A percentile compares a stretch with the other conserved stretches of the same genome.
These are phyloP conservation scores for Serendipita vermifera DNA, from an alignment of 768 basidiomycete species.

Conservation along the genomic window DNA sequence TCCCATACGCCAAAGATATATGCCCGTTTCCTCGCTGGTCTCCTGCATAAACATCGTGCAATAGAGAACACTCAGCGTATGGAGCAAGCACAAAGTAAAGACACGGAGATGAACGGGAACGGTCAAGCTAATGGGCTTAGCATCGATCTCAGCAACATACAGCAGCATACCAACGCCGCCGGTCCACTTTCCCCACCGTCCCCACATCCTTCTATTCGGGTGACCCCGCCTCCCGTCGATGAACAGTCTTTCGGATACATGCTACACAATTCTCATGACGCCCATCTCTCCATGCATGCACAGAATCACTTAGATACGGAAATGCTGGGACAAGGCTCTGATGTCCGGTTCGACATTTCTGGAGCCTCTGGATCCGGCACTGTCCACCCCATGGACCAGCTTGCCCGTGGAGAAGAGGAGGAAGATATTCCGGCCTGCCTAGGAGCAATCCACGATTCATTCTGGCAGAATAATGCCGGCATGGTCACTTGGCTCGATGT, in stretches of 20 bases:
- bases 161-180: neutral
- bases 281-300: neutral
- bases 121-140: neutral
- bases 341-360: neutral
- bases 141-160: neutral
- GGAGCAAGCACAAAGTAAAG: neutral
- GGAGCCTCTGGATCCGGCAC: neutral
- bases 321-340: neutral
- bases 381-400: neutral
- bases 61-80: neutral
- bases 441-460: neutral
- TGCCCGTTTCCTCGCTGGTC: slow-evolving; percentile 39
- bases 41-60: slow-evolving; percentile 31
- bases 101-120: neutral
- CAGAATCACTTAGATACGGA: neutral
- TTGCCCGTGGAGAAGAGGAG: neutral
- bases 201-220: slow-evolving; percentile 1
- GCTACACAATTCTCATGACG: neutral
- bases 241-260: neutral
- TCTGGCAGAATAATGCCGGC: neutral
- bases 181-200: neutral
- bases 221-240: neutral
- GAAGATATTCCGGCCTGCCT: neutral
- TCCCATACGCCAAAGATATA: slow-evolving; percentile 46
- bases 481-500: neutral